Evolutionary conservation across 257 asterid genomes (phyloP).

Genomic region (Solanum raphanifolium): DNA sequence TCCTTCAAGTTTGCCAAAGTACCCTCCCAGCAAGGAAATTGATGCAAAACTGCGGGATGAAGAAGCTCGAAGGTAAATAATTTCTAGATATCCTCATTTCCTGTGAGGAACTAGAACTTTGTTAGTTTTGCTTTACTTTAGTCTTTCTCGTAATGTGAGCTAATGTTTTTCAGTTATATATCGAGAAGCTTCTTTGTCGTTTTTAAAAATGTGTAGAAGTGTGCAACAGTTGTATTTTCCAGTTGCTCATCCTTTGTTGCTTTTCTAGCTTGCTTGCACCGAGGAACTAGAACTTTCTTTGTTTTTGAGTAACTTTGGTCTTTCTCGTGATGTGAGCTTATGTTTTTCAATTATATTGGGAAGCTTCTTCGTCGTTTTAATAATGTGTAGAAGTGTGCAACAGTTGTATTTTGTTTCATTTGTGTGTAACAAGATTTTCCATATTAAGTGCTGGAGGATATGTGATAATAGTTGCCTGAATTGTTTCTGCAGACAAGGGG

Average conservation of each 20-base stretch:
- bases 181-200: background rate
- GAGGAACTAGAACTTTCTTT: background rate
- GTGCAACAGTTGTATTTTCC: background rate
- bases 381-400: background rate
- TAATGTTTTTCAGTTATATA: background rate
- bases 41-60: constrained; percentile 93
- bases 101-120: background rate
- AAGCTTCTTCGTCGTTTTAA: background rate
- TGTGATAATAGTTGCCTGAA: background rate
- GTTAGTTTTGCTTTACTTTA: background rate
- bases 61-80: constrained; percentile 62
- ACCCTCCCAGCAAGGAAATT: constrained; percentile 96
- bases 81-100: background rate
- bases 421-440: background rate
- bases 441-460: background rate
- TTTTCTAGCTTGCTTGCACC: background rate
- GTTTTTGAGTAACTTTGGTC: background rate
- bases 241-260: background rate
- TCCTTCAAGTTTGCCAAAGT: constrained; percentile 76
- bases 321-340: background rate
- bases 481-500: constrained; percentile 42
- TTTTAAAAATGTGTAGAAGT: background rate
- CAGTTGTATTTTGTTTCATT: background rate
- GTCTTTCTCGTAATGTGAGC: background rate
- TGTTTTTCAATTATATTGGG: background rate